A percentile compares a stretch with the other conserved stretches of the same genome.
Evolutionary conservation across 2,329 filamentous ascomycete species (phyloP).

Genomic region (Diaporthe amygdali): DNA sequence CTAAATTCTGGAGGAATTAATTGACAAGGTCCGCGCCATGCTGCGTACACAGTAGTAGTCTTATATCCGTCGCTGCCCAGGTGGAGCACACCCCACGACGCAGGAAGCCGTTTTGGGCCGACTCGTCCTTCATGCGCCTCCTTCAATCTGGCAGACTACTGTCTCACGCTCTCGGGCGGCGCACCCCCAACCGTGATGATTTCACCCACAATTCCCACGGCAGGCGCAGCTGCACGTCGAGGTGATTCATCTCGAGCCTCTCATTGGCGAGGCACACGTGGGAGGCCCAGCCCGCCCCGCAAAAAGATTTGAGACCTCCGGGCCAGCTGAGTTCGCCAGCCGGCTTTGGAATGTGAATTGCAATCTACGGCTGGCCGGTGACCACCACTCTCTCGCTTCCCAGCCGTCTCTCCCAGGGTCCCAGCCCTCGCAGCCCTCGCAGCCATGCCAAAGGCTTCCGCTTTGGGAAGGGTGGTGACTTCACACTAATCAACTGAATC

Average conservation of each 20-base stretch:
- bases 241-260: constrained; percentile 18
- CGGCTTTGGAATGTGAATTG: constrained; percentile 25
- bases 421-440: constrained; percentile 19
- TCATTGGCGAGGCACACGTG: constrained; percentile 21
- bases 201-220: neutral
- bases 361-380: constrained; percentile 23
- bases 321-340: constrained; percentile 23
- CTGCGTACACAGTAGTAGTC: neutral
- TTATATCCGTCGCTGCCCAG: neutral
- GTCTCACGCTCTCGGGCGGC: neutral
- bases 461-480: constrained; percentile 23
- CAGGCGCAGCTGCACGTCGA: constrained; percentile 17
- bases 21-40: constrained; percentile 1
- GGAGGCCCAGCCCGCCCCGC: constrained; percentile 17
- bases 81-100: constrained; percentile 22
- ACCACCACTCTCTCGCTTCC: constrained; percentile 16
- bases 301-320: constrained; percentile 18
- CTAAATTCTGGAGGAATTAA: constrained; percentile 5
- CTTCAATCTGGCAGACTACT: neutral
- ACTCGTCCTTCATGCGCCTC: constrained; percentile 18
- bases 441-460: constrained; percentile 7
- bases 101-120: constrained; percentile 14
- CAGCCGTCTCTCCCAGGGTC: neutral
- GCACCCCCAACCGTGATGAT: constrained; percentile 1
- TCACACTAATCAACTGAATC: neutral